Evolutionary conservation across 2,329 filamentous ascomycete species (phyloP).

Genomic region (Paraconiothyrium brasiliense): DNA sequence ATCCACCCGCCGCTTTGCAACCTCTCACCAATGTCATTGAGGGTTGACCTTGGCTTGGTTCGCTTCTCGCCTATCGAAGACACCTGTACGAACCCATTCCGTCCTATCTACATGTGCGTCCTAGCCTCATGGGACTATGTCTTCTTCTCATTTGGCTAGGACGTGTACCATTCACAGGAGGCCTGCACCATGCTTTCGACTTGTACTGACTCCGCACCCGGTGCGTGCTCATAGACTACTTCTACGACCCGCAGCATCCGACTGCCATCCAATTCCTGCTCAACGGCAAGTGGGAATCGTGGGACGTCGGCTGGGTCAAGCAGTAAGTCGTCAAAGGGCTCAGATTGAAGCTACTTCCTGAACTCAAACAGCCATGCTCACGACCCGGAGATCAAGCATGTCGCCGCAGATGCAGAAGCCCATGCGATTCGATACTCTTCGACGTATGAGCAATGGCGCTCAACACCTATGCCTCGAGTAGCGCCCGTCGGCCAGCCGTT

Average conservation of each 20-base stretch:
- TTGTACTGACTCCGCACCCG: not conserved
- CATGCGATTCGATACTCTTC: conserved; percentile 29
- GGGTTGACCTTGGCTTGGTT: conserved; percentile 39
- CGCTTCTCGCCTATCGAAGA: conserved; percentile 41
- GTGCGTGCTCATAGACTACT: conserved; percentile 29
- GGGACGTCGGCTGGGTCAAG: conserved; percentile 43
- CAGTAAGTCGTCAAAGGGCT: conserved; percentile 28
- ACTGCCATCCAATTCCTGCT: conserved; percentile 43
- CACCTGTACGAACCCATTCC: conserved; percentile 20
- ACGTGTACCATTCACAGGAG: not conserved
- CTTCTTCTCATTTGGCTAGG: not conserved
- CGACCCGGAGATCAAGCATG: conserved; percentile 40
- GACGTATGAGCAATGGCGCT: conserved; percentile 35
- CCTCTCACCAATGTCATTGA: conserved; percentile 40
- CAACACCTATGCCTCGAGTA: conserved; percentile 24
- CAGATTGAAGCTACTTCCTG: conserved; percentile 10
- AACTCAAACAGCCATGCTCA: conserved; percentile 32
- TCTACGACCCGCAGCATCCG: conserved; percentile 39
- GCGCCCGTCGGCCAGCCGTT: not conserved
- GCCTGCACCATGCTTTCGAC: not conserved
- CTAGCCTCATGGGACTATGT: not conserved
- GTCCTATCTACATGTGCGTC: not conserved
- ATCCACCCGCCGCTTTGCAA: conserved; percentile 1
- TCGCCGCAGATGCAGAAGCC: conserved; percentile 40
- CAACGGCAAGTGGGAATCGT: conserved; percentile 42